Evolutionary conservation across 1,284 basidiomycete species (phyloP).

Genomic region (Sporisorium iseilematis-ciliati): DNA sequence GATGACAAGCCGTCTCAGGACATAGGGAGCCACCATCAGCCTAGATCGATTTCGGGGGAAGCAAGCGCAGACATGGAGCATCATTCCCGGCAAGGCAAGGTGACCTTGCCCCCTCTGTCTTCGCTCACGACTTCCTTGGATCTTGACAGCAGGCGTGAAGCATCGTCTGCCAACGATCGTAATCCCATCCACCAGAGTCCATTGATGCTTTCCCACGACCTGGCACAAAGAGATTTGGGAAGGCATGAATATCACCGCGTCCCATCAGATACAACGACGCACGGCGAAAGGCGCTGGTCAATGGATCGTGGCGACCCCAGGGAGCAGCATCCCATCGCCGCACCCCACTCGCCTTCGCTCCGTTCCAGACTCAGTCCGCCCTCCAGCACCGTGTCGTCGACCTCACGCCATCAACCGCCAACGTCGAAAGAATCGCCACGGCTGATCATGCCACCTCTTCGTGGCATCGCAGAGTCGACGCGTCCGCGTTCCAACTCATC

Average conservation of each 20-base stretch:
- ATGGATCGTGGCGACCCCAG: slow-evolving; percentile 10
- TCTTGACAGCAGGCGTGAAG: slow-evolving; percentile 14
- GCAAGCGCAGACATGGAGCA: slow-evolving; percentile 16
- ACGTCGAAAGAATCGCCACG: slow-evolving; percentile 1
- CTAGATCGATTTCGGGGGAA: not conserved
- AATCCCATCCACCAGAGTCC: not conserved
- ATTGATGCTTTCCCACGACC: not conserved
- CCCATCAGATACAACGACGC: not conserved
- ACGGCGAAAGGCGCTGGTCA: slow-evolving; percentile 6
- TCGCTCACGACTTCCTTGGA: slow-evolving; percentile 37
- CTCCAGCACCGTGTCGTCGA: not conserved
- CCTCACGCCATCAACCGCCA: not conserved
- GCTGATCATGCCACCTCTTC: not conserved
- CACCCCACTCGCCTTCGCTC: slow-evolving; percentile 2
- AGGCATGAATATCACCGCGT: not conserved
- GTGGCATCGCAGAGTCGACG: slow-evolving; percentile 15
- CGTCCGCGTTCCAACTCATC: slow-evolving; percentile 34
- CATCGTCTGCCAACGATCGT: not conserved
- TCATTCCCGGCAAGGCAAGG: slow-evolving; percentile 15
- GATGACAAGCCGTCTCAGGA: slow-evolving; percentile 1
- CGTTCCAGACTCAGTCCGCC: not conserved
- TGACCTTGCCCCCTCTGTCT: slow-evolving; percentile 42
- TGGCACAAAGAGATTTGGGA: not conserved
- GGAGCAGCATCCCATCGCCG: not conserved
- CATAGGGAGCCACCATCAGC: not conserved